Evolutionary conservation across 768 basidiomycete species (phyloP).

Genomic region (Phallus indusiatus): DNA sequence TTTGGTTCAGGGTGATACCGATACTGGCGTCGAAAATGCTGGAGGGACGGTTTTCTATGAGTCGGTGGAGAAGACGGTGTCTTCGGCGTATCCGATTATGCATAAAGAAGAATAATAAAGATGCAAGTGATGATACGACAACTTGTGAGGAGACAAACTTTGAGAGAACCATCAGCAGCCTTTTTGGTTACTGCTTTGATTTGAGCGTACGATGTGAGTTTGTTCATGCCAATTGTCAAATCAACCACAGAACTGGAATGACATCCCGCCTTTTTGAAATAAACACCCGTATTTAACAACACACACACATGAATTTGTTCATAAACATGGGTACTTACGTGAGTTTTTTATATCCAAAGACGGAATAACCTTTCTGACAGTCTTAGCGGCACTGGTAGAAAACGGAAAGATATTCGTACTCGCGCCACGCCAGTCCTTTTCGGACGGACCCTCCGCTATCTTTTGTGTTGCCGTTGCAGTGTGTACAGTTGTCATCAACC

Average conservation of each 20-base stretch:
- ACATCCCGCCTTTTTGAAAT: slow-evolving; percentile 63
- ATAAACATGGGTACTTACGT: slow-evolving; percentile 62
- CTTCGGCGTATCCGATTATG: slow-evolving; percentile 86
- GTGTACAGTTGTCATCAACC: slow-evolving; percentile 98
- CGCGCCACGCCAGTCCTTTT: slow-evolving; percentile 97
- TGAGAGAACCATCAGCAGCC: slow-evolving; percentile 54
- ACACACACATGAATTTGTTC: background rate
- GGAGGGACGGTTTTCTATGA: slow-evolving; percentile 67
- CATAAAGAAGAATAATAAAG: slow-evolving; percentile 31
- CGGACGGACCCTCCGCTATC: slow-evolving; percentile 88
- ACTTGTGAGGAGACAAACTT: slow-evolving; percentile 19
- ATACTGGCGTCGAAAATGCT: slow-evolving; percentile 92
- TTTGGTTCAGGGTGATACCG: slow-evolving; percentile 84
- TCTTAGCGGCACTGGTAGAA: slow-evolving; percentile 98
- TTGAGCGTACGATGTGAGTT: slow-evolving; percentile 73
- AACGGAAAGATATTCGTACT: slow-evolving; percentile 99
- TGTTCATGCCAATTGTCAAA: slow-evolving; percentile 88
- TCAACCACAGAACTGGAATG: slow-evolving; percentile 99
- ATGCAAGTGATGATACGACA: background rate
- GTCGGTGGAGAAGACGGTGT: slow-evolving; percentile 88
- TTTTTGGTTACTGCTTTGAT: slow-evolving; percentile 82
- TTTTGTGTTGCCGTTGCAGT: slow-evolving; percentile 94
- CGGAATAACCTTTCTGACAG: slow-evolving; percentile 97
- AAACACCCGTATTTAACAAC: too few relatives aligned
- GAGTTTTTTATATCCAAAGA: slow-evolving; percentile 92